Evolutionary conservation across 805 yeast genomes (phyloP).

Genomic region (Metschnikowia matae): DNA sequence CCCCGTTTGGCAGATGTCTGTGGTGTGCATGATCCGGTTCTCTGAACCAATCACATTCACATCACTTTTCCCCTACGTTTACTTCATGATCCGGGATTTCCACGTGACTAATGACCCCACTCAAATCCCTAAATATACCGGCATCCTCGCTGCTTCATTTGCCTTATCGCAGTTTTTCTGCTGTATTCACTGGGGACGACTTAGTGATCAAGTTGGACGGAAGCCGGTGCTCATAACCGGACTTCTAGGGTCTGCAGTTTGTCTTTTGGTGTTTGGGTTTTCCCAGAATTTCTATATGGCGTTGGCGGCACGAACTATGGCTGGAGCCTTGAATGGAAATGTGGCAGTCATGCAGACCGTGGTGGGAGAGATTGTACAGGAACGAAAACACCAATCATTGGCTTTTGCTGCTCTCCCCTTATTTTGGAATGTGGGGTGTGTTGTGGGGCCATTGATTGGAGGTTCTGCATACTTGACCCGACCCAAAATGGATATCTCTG

Average conservation of each 20-base stretch:
- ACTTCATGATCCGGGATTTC: slow-evolving; percentile 20
- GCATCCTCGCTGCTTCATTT: slow-evolving; percentile 18
- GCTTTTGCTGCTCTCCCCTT: slow-evolving; percentile 31
- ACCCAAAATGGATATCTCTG: slow-evolving; percentile 15
- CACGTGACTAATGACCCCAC: slow-evolving; percentile 17
- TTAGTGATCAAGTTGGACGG: slow-evolving; percentile 28
- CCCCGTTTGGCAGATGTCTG: slow-evolving; percentile 20
- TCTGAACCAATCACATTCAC: slow-evolving; percentile 22
- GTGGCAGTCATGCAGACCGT: slow-evolving; percentile 29
- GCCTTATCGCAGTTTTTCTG: slow-evolving; percentile 20
- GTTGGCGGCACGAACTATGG: slow-evolving; percentile 24
- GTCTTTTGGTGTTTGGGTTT: slow-evolving; percentile 28
- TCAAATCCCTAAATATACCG: slow-evolving; percentile 17
- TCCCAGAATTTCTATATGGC: slow-evolving; percentile 27
- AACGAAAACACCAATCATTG: slow-evolving; percentile 27
- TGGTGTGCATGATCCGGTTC: slow-evolving; percentile 17
- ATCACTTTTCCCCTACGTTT: slow-evolving; percentile 19
- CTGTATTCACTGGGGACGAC: slow-evolving; percentile 28
- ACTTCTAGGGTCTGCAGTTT: slow-evolving; percentile 23
- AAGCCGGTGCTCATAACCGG: slow-evolving; percentile 26
- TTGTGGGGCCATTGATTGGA: slow-evolving; percentile 32
- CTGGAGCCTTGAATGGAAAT: slow-evolving; percentile 31
- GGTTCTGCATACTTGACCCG: slow-evolving; percentile 27
- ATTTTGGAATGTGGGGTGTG: slow-evolving; percentile 30
- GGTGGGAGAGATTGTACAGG: slow-evolving; percentile 30